Percentiles rank a stretch among this genome's conserved stretches.
These are phyloP conservation scores for Penicillium tannophilum DNA, from an alignment of 495 filamentous ascomycete species.

Conservation along the genomic window DNA sequence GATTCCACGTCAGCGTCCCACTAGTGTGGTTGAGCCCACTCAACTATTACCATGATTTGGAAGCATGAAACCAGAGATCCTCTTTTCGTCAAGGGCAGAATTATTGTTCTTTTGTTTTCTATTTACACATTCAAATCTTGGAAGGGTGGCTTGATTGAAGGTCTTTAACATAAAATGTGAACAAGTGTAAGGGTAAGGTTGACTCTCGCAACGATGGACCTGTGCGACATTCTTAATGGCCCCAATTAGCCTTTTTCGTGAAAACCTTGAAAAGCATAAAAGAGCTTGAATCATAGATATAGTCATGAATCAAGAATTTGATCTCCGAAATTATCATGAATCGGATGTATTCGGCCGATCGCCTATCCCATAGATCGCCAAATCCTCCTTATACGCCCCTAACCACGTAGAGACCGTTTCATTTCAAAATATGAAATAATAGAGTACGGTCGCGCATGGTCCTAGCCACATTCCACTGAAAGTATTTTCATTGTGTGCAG, in stretches of 20 bases:
- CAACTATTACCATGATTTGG: slow-evolving; percentile 25
- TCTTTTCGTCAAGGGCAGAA: no score
- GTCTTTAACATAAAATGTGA: background rate
- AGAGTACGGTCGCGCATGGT: no score
- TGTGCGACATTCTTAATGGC: slow-evolving; percentile 19
- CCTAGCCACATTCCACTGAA: no score
- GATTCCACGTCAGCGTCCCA: slow-evolving; percentile 22
- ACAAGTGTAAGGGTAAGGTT: background rate
- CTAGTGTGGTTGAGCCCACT: slow-evolving; percentile 21
- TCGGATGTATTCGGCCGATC: slow-evolving; percentile 9
- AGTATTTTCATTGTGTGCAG: no score
- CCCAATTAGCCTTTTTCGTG: background rate
- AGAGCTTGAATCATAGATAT: background rate
- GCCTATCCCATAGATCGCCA: background rate
- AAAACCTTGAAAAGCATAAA: background rate
- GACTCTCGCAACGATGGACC: slow-evolving; percentile 12
- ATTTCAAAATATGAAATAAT: background rate
- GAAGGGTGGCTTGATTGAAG: no score
- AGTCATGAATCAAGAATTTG: background rate
- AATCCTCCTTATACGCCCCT: background rate
- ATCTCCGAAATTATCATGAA: background rate
- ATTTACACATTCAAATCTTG: no score
- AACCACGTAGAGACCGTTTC: background rate
- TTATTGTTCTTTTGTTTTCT: background rate
- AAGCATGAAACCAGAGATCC: slow-evolving; percentile 9